phyloP scores from a whole-genome alignment of 257 asterid genomes.

The Phtheirospermum japonicum region DNA sequence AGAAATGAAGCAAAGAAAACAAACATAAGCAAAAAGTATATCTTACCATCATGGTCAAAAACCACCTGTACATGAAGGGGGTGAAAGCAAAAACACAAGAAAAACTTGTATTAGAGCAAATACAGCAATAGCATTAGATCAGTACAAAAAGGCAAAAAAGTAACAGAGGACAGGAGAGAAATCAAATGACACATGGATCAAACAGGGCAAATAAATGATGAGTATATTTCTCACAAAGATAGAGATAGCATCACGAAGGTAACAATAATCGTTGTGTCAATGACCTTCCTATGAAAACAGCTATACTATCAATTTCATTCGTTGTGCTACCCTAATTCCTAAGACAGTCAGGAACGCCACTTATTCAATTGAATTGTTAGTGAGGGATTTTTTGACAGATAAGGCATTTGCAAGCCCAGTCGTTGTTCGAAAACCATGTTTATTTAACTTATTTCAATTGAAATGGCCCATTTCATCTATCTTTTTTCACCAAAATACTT shows the following conservation, averaged over 20 bases:
- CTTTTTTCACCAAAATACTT: too few relatives aligned
- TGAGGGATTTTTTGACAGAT: not conserved
- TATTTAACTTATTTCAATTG: too few relatives aligned
- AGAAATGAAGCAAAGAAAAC: constrained; percentile 17
- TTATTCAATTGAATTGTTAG: not conserved
- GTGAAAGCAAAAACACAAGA: constrained; percentile 24
- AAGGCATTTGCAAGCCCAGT: not conserved
- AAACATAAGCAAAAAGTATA: constrained; percentile 23
- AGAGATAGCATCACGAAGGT: not conserved
- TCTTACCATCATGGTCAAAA: constrained; percentile 94
- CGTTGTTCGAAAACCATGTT: too few relatives aligned
- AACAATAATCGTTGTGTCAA: not conserved
- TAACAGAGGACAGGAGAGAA: constrained; percentile 2
- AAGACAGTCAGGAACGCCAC: not conserved
- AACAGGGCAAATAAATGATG: not conserved
- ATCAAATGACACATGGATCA: constrained; percentile 12
- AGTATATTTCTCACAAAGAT: not conserved
- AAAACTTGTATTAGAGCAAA: constrained; percentile 32
- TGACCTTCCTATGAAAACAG: not conserved
- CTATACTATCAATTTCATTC: not conserved
- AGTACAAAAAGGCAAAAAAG: constrained; percentile 14
- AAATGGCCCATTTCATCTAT: too few relatives aligned
- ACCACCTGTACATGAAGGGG: constrained; percentile 60
- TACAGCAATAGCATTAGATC: constrained; percentile 17
- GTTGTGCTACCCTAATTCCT: not conserved